Percentiles rank a stretch among this genome's conserved stretches.
These are phyloP conservation scores for Backusella parvicylindrica DNA, from an alignment of 192 early-diverging fungal species.

Conservation along the genomic window DNA sequence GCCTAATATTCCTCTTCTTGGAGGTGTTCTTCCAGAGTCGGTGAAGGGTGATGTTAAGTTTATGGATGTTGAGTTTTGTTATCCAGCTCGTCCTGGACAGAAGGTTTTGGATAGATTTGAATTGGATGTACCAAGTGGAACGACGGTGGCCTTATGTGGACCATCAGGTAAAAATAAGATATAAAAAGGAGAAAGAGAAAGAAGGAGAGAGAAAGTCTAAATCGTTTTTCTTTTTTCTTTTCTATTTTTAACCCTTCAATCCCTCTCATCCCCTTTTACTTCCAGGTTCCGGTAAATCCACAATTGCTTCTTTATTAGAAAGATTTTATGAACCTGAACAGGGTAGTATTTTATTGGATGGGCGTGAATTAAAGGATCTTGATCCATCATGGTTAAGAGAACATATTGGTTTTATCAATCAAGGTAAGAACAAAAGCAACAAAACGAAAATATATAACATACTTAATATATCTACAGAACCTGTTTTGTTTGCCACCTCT, in stretches of 20 bases:
- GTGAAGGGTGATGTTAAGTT: constrained; percentile 66
- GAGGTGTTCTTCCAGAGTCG: constrained; percentile 34
- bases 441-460: no score
- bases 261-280: neutral
- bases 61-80: constrained; percentile 72
- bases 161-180: constrained; percentile 56
- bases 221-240: no score
- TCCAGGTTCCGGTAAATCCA: constrained; percentile 68
- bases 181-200: neutral
- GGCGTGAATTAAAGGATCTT: constrained; percentile 50
- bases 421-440: constrained; percentile 34
- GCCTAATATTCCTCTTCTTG: constrained; percentile 38
- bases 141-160: constrained; percentile 89
- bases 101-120: constrained; percentile 69
- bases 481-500: constrained; percentile 74
- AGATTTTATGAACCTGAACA: constrained; percentile 70
- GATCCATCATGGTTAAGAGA: constrained; percentile 62
- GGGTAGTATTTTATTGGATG: constrained; percentile 67
- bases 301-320: constrained; percentile 67
- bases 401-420: constrained; percentile 70
- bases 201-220: neutral
- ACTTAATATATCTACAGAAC: constrained; percentile 41
- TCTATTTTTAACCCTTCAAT: no score
- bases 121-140: constrained; percentile 67
- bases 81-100: constrained; percentile 81